Conservation (phyloP, 179 eudicot species). For the Silene vulgaris region DNA sequence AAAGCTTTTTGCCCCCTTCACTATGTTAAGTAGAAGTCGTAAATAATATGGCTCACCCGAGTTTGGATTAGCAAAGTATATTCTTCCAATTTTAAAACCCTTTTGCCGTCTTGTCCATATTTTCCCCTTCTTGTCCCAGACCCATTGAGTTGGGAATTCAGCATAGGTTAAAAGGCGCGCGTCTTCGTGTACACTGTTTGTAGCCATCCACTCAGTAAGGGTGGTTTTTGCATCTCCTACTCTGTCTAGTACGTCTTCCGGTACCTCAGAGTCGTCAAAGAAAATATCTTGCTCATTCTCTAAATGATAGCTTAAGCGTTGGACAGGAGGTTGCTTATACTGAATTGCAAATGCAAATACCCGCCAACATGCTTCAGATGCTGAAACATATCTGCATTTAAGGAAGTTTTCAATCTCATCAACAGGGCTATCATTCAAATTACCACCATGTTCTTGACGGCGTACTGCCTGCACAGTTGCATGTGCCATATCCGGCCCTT, state of each 20-base stretch:
- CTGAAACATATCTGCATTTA: slow-evolving; percentile 18
- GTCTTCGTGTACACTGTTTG: neutral
- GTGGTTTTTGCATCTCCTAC: neutral
- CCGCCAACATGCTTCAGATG: slow-evolving; percentile 26
- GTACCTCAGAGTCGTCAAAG: neutral
- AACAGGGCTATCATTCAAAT: neutral
- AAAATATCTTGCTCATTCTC: neutral
- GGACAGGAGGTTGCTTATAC: neutral
- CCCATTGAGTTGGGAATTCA: neutral
- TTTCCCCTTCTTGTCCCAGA: neutral
- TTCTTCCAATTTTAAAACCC: neutral
- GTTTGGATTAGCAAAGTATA: neutral
- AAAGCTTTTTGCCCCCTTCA: slow-evolving; percentile 1
- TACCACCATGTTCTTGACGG: no score
- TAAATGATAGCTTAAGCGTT: slow-evolving; percentile 2
- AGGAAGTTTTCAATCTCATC: slow-evolving; percentile 16
- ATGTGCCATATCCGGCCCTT: slow-evolving; percentile 20
- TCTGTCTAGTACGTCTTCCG: neutral
- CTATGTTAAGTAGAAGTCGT: slow-evolving; percentile 3
- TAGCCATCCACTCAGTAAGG: slow-evolving; percentile 20
- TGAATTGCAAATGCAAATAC: slow-evolving; percentile 23
- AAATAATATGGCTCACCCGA: neutral
- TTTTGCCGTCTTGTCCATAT: neutral
- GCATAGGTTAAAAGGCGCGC: neutral
- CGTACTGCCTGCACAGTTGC: neutral